Percentiles rank a stretch among this genome's conserved stretches.
These are phyloP conservation scores for Aschersonia sp. DNA, from an alignment of 2,329 filamentous ascomycete species.

Conservation along the genomic window DNA sequence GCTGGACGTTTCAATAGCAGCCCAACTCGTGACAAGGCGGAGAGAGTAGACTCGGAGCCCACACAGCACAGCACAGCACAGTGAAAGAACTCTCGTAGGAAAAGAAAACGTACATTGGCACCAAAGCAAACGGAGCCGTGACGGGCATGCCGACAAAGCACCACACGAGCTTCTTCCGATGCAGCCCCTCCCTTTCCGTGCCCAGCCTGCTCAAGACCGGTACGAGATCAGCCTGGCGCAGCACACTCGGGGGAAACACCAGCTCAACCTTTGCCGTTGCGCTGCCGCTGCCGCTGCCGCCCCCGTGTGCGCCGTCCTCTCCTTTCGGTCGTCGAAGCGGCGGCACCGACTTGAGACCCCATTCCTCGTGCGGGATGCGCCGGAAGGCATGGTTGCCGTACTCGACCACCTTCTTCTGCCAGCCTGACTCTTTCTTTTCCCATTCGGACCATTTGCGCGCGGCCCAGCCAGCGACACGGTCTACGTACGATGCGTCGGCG, in stretches of 20 bases:
- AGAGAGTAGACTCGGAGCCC: no score
- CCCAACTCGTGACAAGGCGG: no score
- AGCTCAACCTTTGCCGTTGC: constrained; percentile 44
- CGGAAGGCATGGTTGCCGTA: constrained; percentile 79
- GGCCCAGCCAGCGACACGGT: constrained; percentile 57
- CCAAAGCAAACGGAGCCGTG: constrained; percentile 63
- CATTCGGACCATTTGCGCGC: constrained; percentile 69
- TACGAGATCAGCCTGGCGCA: constrained; percentile 49
- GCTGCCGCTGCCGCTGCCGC: no score
- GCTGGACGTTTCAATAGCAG: no score
- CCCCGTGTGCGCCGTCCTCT: constrained; percentile 18
- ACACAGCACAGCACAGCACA: no score
- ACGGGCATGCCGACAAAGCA: constrained; percentile 74
- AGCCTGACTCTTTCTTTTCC: constrained; percentile 78
- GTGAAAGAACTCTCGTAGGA: no score
- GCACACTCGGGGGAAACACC: constrained; percentile 58
- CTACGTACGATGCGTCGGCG: constrained; percentile 37
- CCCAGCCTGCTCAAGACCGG: constrained; percentile 56
- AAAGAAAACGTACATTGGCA: constrained; percentile 58
- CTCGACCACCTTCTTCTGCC: constrained; percentile 75
- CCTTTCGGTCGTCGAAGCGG: constrained; percentile 52
- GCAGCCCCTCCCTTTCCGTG: constrained; percentile 65
- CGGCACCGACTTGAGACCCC: constrained; percentile 90
- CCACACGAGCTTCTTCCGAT: constrained; percentile 64
- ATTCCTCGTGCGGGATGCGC: constrained; percentile 91